Conservation (phyloP, 345 rosid species). For the Bretschneidera sinensis region DNA sequence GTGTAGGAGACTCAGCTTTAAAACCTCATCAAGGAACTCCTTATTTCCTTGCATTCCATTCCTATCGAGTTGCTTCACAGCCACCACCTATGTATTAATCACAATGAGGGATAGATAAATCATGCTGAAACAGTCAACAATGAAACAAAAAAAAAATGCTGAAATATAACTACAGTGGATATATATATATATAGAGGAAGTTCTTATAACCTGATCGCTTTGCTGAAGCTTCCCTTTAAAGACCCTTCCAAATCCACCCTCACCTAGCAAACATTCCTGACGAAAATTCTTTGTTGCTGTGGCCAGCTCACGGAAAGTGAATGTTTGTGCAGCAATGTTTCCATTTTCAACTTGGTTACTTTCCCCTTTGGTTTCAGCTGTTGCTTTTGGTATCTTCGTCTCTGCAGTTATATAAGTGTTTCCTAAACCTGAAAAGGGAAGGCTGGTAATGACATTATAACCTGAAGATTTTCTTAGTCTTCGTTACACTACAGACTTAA, state of each 20-base stretch:
- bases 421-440: too few species aligned
- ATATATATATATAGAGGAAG: neutral
- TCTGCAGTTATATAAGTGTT: slow-evolving; percentile 25
- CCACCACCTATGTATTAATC: slow-evolving; percentile 39
- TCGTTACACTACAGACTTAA: too few species aligned
- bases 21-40: slow-evolving; percentile 56
- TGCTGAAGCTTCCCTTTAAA: slow-evolving; percentile 64
- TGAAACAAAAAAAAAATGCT: neutral
- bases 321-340: slow-evolving; percentile 22
- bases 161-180: neutral
- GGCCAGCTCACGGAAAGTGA: slow-evolving; percentile 66
- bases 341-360: neutral
- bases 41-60: slow-evolving; percentile 50
- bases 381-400: slow-evolving; percentile 18
- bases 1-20: slow-evolving; percentile 36
- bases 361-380: slow-evolving; percentile 12
- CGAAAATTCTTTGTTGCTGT: slow-evolving; percentile 75
- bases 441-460: neutral
- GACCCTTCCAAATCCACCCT: slow-evolving; percentile 77
- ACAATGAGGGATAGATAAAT: neutral
- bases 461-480: too few species aligned
- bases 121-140: neutral
- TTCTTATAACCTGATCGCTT: slow-evolving; percentile 44
- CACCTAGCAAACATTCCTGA: slow-evolving; percentile 65
- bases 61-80: slow-evolving; percentile 69